These are phyloP conservation scores for Bruguiera parviflora DNA, from an alignment of 345 rosid genomes.

Conservation along the genomic window DNA sequence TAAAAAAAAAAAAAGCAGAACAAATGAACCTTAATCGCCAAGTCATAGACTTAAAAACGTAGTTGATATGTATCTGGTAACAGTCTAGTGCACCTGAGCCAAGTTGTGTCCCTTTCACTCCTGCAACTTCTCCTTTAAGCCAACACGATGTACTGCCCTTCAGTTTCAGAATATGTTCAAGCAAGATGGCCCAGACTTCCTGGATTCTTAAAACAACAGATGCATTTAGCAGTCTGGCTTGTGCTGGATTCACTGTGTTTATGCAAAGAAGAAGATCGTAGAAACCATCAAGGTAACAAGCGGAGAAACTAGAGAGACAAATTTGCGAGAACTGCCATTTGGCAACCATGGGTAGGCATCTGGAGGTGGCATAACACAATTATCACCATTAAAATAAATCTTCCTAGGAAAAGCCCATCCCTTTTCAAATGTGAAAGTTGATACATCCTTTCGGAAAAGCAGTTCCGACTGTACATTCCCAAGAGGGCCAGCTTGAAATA, in stretches of 20 bases:
- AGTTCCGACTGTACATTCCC: slow-evolving; percentile 8
- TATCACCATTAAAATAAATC: slow-evolving; percentile 12
- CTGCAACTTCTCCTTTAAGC: slow-evolving; percentile 9
- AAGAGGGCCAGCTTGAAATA: slow-evolving; percentile 9
- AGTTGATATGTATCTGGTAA: slow-evolving; percentile 6
- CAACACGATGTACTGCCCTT: slow-evolving; percentile 1
- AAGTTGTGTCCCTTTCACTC: slow-evolving; percentile 5
- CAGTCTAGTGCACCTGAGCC: slow-evolving; percentile 20
- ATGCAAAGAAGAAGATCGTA: slow-evolving; percentile 28
- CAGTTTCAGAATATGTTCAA: slow-evolving; percentile 12
- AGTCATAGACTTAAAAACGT: slow-evolving; percentile 9
- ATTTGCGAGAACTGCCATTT: slow-evolving; percentile 16
- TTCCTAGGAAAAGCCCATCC: slow-evolving; percentile 13
- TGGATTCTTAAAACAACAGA: slow-evolving; percentile 8
- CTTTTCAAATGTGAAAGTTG: slow-evolving; percentile 1
- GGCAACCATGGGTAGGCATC: slow-evolving; percentile 33
- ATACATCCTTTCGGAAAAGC: slow-evolving; percentile 9
- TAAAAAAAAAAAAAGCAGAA: slow-evolving; percentile 1
- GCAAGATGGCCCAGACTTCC: background rate
- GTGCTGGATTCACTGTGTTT: slow-evolving; percentile 25
- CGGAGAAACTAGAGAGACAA: slow-evolving; percentile 6
- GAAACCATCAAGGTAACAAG: slow-evolving; percentile 24
- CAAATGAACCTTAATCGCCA: slow-evolving; percentile 14
- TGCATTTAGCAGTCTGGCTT: slow-evolving; percentile 13
- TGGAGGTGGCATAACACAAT: slow-evolving; percentile 1